Percentiles rank a stretch among this genome's conserved stretches.
Evolutionary conservation across 768 basidiomycete species (phyloP).

Genomic region (Calocybe indica): DNA sequence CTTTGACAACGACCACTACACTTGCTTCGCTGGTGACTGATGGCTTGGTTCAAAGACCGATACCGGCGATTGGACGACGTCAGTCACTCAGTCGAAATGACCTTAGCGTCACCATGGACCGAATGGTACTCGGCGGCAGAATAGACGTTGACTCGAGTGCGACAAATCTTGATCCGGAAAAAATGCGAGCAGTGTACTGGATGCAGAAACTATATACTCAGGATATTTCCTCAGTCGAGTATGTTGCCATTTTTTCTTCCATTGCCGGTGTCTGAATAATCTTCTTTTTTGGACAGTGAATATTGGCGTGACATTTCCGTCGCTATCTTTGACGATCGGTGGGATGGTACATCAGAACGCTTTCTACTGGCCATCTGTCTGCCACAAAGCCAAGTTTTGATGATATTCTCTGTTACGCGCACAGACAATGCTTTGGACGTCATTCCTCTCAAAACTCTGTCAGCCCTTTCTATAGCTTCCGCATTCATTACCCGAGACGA

Average conservation of each 20-base stretch:
- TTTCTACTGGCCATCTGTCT: constrained; percentile 53
- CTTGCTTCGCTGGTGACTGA: constrained; percentile 43
- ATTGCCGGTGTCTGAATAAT: constrained; percentile 19
- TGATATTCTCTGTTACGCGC: constrained; percentile 43
- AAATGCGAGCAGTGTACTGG: constrained; percentile 73
- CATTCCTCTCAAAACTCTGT: constrained; percentile 24
- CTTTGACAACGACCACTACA: constrained; percentile 45
- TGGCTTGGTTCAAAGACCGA: constrained; percentile 22
- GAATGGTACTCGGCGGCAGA: constrained; percentile 57
- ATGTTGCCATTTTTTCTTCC: constrained; percentile 18
- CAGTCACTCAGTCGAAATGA: constrained; percentile 49
- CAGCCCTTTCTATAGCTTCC: constrained; percentile 48
- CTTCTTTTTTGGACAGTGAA: constrained; percentile 8
- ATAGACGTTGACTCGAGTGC: constrained; percentile 35
- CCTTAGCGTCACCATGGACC: constrained; percentile 55
- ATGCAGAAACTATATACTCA: constrained; percentile 53
- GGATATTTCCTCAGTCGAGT: constrained; percentile 47
- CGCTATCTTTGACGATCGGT: constrained; percentile 60
- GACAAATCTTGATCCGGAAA: constrained; percentile 46
- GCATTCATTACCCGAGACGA: constrained; percentile 57
- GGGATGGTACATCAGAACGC: constrained; percentile 46
- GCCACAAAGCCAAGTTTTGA: constrained; percentile 36
- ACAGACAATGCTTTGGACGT: constrained; percentile 38
- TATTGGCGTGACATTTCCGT: constrained; percentile 46
- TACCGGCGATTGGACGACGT: constrained; percentile 26